phyloP scores from a whole-genome alignment of 2,329 filamentous ascomycete genomes.

The Pseudogymnoascus sp. region DNA sequence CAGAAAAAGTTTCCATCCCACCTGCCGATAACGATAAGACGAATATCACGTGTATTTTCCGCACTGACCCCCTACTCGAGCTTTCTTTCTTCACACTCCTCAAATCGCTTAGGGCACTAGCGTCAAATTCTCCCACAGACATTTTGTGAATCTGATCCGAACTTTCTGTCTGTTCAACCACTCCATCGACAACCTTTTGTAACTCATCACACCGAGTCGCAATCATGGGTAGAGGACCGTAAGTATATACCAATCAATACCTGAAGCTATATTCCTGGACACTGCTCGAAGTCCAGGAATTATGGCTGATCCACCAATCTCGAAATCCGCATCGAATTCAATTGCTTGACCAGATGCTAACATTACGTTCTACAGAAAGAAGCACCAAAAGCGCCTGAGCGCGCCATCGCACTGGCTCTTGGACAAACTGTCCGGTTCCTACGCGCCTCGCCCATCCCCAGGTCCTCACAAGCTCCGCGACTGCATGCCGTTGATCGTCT shows the following conservation, averaged over 20 bases:
- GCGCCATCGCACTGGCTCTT: constrained; percentile 99
- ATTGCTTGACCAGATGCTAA: constrained; percentile 16
- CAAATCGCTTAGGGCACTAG: constrained; percentile 10
- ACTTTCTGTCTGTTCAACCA: constrained; percentile 11
- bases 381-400: constrained; percentile 99
- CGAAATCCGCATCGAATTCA: not conserved
- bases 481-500: constrained; percentile 97
- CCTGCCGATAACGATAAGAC: constrained; percentile 8
- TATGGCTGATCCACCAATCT: not conserved
- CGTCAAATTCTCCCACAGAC: constrained; percentile 8
- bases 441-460: constrained; percentile 59
- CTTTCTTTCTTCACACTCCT: not conserved
- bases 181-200: constrained; percentile 17
- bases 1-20: constrained; percentile 11
- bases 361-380: constrained; percentile 57
- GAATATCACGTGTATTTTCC: not conserved
- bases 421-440: constrained; percentile 96
- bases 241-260: constrained; percentile 17
- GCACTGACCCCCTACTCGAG: not conserved
- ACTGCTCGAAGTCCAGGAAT: not conserved
- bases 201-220: constrained; percentile 22
- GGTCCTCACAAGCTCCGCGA: constrained; percentile 99
- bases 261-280: not conserved
- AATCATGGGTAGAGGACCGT: constrained; percentile 42
- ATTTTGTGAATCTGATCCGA: constrained; percentile 1